A percentile compares a stretch with the other conserved stretches of the same genome.
Evolutionary conservation across 1,284 basidiomycete genomes (phyloP).

Genomic region (Apiotrichum sp.): DNA sequence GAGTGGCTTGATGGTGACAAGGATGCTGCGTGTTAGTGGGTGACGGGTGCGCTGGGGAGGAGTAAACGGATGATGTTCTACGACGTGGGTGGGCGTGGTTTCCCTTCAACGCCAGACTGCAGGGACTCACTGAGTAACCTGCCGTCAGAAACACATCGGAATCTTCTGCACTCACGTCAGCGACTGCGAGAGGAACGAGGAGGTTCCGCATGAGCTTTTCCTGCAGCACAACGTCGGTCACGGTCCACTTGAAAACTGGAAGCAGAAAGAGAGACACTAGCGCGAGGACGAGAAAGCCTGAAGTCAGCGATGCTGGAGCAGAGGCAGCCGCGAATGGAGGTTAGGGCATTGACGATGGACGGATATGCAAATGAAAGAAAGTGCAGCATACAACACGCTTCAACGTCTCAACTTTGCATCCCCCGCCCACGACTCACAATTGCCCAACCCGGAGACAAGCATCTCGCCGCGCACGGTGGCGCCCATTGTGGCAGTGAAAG

Average conservation of each 20-base stretch:
- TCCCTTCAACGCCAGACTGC: no score
- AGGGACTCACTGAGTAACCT: neutral
- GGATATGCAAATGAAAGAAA: no score
- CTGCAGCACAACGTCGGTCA: constrained; percentile 17
- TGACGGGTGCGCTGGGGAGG: no score
- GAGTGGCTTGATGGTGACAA: constrained; percentile 29
- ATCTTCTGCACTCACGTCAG: constrained; percentile 33
- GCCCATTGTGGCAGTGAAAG: constrained; percentile 20
- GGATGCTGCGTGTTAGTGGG: constrained; percentile 21
- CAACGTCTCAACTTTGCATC: neutral
- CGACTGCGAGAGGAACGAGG: constrained; percentile 41
- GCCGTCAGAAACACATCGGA: neutral
- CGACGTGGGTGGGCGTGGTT: neutral
- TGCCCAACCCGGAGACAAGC: constrained; percentile 43
- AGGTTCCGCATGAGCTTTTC: constrained; percentile 37
- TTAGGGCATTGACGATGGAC: no score
- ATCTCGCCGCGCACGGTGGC: constrained; percentile 34
- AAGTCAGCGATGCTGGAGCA: neutral
- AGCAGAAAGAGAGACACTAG: constrained; percentile 42
- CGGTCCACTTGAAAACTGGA: constrained; percentile 25
- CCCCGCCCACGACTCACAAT: constrained; percentile 30
- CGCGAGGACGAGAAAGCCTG: constrained; percentile 47
- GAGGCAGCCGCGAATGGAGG: no score
- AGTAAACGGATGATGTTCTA: no score
- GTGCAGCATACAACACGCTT: no score